phyloP scores from a whole-genome alignment of 225 moss, liverwort and hornwort genomes.

The Rhytidiadelphus loreus region DNA sequence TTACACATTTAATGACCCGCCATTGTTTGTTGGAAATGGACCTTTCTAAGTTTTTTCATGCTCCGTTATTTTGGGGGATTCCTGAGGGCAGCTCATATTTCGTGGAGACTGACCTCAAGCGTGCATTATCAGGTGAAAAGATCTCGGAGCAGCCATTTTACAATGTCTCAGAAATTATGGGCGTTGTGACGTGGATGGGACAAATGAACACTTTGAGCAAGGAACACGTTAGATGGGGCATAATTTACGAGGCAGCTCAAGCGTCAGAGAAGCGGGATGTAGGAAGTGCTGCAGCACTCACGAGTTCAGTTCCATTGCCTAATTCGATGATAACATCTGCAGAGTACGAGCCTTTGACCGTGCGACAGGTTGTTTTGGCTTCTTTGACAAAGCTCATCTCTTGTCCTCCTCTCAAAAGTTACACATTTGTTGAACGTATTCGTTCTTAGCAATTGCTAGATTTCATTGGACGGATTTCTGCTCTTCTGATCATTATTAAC shows the following conservation, averaged over 20 bases:
- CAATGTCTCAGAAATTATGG: constrained; percentile 16
- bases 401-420: background rate
- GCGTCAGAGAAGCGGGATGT: constrained; percentile 54
- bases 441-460: background rate
- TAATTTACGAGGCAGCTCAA: constrained; percentile 51
- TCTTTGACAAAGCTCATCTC: background rate
- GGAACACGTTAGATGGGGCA: constrained; percentile 72
- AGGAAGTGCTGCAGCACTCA: constrained; percentile 2
- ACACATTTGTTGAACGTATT: background rate
- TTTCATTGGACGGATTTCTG: background rate
- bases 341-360: constrained; percentile 53
- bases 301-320: constrained; percentile 32
- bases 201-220: constrained; percentile 49
- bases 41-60: background rate
- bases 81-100: background rate
- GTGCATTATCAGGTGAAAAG: constrained; percentile 19
- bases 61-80: background rate
- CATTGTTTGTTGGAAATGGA: background rate
- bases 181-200: constrained; percentile 39
- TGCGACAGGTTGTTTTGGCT: constrained; percentile 41
- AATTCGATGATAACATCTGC: constrained; percentile 20
- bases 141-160: constrained; percentile 21
- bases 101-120: background rate
- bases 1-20: background rate
- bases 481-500: background rate